Evolutionary conservation across 1,284 basidiomycete genomes (phyloP), one percentile per base, ranked within the genome.

Genomic region (Tilletia indica): DNA sequence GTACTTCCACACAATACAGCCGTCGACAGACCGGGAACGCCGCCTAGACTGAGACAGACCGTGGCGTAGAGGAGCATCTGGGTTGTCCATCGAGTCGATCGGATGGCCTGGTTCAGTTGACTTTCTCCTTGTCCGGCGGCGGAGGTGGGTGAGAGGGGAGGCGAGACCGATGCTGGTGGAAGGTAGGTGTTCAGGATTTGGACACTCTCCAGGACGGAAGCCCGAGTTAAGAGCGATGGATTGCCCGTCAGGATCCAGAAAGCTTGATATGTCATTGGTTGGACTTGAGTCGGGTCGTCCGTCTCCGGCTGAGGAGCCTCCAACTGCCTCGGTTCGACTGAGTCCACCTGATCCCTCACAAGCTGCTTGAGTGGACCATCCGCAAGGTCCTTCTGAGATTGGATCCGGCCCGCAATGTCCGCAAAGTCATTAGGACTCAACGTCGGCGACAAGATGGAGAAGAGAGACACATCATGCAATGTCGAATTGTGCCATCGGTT

Each of bases 231-330:
- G 49, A 82, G 71, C 12, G 74, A 70, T 16, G 75, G 76, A 66
- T 83, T 83, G 25, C 82, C 82, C 1, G 82, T 80, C 4, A 83
- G 74, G n/a, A 72, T 76, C 82, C 82, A 83, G 69, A 83, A 83
- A 1, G 81, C 79, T 54, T 83, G 82, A 64, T 83, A 83, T 1
- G 74, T 74, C 0, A 82, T 73, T 1, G 71, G 71, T 45, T 47
- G 39, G 3, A 51, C 25, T 4, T 34, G 39, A 2, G 34, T 45
- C 36, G 73, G 71, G 16, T 25, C 39, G 3, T 70, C 58, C 16
- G 61, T 64, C 16, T 14, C 38, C 14, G 31, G 61, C 16, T 64
- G 36, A 2, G 12, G 4, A 11, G 31, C 61, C 51, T 54, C 45
- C 31, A 42, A 45, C 12, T 8, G 9, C 38, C 21, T 38, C 61